Conservation (phyloP, 345 rosid species). For the Pistacia vera region DNA sequence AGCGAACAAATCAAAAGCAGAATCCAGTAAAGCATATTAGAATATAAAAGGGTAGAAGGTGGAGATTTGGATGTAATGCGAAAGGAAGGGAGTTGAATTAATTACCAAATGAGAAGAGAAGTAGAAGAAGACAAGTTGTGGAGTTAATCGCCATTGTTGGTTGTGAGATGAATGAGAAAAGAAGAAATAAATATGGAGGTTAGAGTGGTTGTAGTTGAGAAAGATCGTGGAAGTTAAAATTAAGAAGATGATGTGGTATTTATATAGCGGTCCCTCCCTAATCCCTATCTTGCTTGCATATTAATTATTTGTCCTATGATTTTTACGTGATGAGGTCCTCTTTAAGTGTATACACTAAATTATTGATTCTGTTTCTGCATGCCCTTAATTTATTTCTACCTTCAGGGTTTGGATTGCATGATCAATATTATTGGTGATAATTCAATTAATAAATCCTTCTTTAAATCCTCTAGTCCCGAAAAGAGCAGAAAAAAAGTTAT, state of each 20-base stretch:
- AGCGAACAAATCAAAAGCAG: too few relatives aligned
- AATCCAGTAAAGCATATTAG: too few relatives aligned
- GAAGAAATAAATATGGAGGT: slow-evolving; percentile 5
- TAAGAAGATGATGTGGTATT: not conserved
- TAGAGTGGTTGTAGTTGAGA: slow-evolving; percentile 20
- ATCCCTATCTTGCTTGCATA: not conserved
- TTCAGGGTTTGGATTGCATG: not conserved
- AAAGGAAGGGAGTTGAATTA: not conserved
- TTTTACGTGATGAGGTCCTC: slow-evolving; percentile 17
- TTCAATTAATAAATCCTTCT: too few relatives aligned
- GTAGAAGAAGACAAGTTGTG: slow-evolving; percentile 20
- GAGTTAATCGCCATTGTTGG: slow-evolving; percentile 23
- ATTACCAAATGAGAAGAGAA: slow-evolving; percentile 30
- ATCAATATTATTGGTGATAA: too few relatives aligned
- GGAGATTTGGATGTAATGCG: too few relatives aligned
- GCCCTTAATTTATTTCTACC: too few relatives aligned
- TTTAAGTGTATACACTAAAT: too few relatives aligned
- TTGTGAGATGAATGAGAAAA: not conserved
- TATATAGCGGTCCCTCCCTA: slow-evolving; percentile 3
- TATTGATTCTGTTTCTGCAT: too few relatives aligned
- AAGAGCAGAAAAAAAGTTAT: too few relatives aligned
- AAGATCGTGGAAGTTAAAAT: slow-evolving; percentile 16
- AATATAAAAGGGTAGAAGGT: too few relatives aligned
- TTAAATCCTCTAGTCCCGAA: too few relatives aligned
- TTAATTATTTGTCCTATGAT: not conserved